These are phyloP conservation scores for Kandelia obovata DNA, from an alignment of 345 rosid species.

Conservation along the genomic window DNA sequence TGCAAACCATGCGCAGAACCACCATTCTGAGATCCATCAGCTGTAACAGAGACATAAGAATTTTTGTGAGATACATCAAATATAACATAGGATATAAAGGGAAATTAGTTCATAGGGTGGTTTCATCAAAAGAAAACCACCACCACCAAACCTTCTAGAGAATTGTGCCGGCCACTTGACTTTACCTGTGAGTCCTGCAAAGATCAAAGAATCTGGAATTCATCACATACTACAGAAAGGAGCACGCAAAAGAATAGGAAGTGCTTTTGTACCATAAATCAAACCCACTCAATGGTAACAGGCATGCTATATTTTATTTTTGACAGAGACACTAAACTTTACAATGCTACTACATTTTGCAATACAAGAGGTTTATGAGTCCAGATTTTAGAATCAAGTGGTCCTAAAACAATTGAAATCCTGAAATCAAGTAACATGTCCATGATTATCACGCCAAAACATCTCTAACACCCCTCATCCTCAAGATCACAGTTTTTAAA, in stretches of 20 bases:
- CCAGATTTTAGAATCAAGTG: no score
- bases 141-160: conserved; percentile 55
- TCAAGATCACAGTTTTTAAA: no score
- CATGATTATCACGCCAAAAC: no score
- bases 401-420: no score
- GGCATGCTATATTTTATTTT: no score
- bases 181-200: conserved; percentile 63
- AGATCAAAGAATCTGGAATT: conserved; percentile 13
- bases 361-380: no score
- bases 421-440: no score
- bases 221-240: neutral
- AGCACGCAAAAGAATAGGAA: neutral
- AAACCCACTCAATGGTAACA: no score
- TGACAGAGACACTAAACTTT: no score
- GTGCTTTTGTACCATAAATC: neutral
- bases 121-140: neutral
- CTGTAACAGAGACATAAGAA: neutral
- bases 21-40: conserved; percentile 77
- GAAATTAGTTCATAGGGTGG: neutral
- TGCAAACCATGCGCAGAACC: conserved; percentile 55
- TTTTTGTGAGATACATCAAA: neutral
- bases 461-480: no score
- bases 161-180: conserved; percentile 72
- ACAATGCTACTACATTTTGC: no score
- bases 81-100: neutral